Evolutionary conservation across 768 basidiomycete species (phyloP), one percentile per base, ranked within the genome.

Genomic region (Rhizopogon vulgaris): DNA sequence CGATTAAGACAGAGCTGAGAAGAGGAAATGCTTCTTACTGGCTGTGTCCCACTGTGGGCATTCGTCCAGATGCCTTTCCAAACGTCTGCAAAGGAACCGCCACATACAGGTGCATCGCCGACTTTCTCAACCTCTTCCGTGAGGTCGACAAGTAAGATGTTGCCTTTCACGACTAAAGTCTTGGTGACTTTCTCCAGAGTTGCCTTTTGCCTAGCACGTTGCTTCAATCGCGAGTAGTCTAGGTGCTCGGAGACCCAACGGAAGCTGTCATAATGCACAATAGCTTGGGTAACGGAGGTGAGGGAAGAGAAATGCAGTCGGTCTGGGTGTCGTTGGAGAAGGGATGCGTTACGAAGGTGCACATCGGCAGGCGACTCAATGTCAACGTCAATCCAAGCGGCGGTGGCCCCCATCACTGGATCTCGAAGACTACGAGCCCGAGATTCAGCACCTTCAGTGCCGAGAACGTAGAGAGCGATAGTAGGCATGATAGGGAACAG

Each of bases 31-130:
- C 2, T 18, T 30, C 42, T 17, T 39, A 69, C 68, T 56, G 46
- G 46, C 27, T 24, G 22, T 70, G 59, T 68, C 76, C 59, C 70
- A 70, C 14, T n/a, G 47, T 48, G 36, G 18, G 73, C 65, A 52
- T 78, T 78, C 54, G 69, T 72, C 81, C 80, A 82, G 4, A 62
- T 55, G 0, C 78, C 82, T 62, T 79, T 78, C 80, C 80, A 83
- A 4, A 83, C 78, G 59, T 83, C 82, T 28, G 79, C 74, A 51
- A 83, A 84, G 5, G 77, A 73, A 1, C 82, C 82, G 62, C 77
- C 73, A 25, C 70, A 77, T 34, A 79, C 73, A 0, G 80, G 71
- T 53, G 72, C 66, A 41, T 71, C 67, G 1, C 79, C 80, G 15
- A 78, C 62, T 51, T 67, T 71, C 49, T 61, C 65, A 10, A 84